Evolutionary conservation across 768 basidiomycete genomes (phyloP).

Genomic region (Tylopilus plumbeoviolaceoides): DNA sequence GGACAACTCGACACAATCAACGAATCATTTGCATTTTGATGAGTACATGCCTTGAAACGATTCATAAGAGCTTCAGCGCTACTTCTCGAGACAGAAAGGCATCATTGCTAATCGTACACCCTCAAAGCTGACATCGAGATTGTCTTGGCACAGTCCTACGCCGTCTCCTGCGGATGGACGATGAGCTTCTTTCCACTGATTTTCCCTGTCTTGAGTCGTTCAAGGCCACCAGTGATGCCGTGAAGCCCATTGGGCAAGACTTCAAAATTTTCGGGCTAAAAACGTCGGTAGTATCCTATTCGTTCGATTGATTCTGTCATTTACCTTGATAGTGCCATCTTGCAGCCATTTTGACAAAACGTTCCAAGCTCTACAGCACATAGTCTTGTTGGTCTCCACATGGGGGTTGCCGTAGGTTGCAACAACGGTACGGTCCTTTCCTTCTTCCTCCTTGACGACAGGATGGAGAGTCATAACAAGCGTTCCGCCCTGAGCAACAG

Average conservation of each 20-base stretch:
- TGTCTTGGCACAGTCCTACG: constrained; percentile 2
- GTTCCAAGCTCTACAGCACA: constrained; percentile 20
- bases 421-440: constrained; percentile 16
- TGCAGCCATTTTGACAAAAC: constrained; percentile 24
- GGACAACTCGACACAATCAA: neutral
- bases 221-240: constrained; percentile 35
- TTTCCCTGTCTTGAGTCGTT: constrained; percentile 32
- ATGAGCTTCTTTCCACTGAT: constrained; percentile 46
- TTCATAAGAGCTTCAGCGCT: neutral
- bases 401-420: constrained; percentile 26
- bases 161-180: constrained; percentile 37
- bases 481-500: constrained; percentile 32
- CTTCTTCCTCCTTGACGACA: constrained; percentile 21
- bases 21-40: neutral
- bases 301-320: neutral
- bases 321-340: constrained; percentile 25
- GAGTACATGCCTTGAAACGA: constrained; percentile 3
- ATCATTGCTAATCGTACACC: constrained; percentile 18
- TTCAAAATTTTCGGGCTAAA: constrained; percentile 39
- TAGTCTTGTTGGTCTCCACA: constrained; percentile 10
- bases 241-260: constrained; percentile 39
- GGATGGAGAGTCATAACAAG: constrained; percentile 28
- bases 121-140: neutral
- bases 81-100: constrained; percentile 1
- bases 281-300: neutral